These are phyloP conservation scores for Aspergillus sp. DNA, from an alignment of 2,329 filamentous ascomycete genomes.

Conservation along the genomic window DNA sequence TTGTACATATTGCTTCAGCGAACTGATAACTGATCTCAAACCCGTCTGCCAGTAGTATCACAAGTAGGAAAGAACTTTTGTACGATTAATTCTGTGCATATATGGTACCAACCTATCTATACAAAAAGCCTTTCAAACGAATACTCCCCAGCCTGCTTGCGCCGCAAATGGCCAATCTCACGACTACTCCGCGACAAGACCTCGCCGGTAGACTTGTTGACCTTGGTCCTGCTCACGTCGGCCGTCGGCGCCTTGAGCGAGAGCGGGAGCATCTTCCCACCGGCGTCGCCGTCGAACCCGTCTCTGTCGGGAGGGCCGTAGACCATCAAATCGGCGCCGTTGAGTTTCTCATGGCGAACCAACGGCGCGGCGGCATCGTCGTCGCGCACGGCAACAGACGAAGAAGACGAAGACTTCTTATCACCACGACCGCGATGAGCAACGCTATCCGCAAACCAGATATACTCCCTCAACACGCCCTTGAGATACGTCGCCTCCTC, in stretches of 20 bases:
- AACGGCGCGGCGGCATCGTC: slow-evolving; percentile 9
- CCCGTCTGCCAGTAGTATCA: too few species aligned
- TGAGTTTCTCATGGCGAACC: slow-evolving; percentile 29
- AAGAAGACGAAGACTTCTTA: slow-evolving; percentile 3
- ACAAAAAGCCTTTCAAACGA: slow-evolving; percentile 68
- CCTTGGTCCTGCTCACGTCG: slow-evolving; percentile 36
- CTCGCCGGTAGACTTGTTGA: slow-evolving; percentile 58
- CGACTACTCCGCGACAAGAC: slow-evolving; percentile 58
- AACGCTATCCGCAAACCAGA: slow-evolving; percentile 31
- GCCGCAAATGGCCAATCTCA: slow-evolving; percentile 68
- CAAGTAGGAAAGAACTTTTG: too few species aligned
- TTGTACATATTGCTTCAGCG: too few species aligned
- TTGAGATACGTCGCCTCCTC: slow-evolving; percentile 40
- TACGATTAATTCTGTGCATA: too few species aligned
- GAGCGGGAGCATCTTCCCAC: slow-evolving; percentile 53
- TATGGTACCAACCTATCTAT: too few species aligned
- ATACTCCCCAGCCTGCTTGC: slow-evolving; percentile 72
- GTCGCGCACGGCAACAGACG: too few species aligned
- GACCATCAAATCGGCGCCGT: slow-evolving; percentile 30
- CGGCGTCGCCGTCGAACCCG: slow-evolving; percentile 21
- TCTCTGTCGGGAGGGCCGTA: slow-evolving; percentile 20
- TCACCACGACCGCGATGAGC: slow-evolving; percentile 5
- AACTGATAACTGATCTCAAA: too few species aligned
- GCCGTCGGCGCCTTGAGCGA: slow-evolving; percentile 54
- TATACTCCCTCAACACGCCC: slow-evolving; percentile 38